Evolutionary conservation across 371 early-diverging fungal species (phyloP), one percentile per base, ranked within the genome.

Genomic region (Rhizopus stolonifer): DNA sequence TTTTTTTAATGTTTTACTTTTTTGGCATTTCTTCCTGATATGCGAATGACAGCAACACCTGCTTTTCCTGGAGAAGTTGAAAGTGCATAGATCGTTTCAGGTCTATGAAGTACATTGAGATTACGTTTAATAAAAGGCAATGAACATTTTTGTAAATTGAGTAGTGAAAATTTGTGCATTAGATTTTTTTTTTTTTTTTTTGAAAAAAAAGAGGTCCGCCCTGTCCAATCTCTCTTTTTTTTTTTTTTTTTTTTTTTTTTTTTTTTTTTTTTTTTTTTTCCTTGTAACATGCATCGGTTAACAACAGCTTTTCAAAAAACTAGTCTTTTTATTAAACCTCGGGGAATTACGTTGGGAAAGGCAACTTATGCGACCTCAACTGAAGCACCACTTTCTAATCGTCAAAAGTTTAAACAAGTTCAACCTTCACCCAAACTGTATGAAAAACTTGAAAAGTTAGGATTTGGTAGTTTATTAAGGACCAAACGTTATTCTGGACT

Each of bases 31-130:
- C 77, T 67, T 0, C 92, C 92, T 0, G 91, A 90, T 14, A 90
- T 60, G 19, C 92, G 84, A 31, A 91, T 71, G n/a, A 91, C 79
- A 6, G 90, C 92, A 8, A 91, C 81, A 13, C 89, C 91, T 1
- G 91, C 87, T 59, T 88, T 89, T 13, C 90, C 89, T 2, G 86
- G 86, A 4, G 81, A 83, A 8, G 89, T 79, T 9, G 90, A 88
- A 1, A 90, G 66, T 1, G 92, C 92, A 72, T 74, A 90, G 46
- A 91, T 89, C 3, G 91, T 91, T 19, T 58, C 50, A 2, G 64
- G 52, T 26, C 64, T 13, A 17, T 13, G 13, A 19, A 42, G 17
- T 1, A 15, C 15, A 42, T 8, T 42, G 10, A 42, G 6, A 19
- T 21, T 21, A 19, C 42, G 36, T 36, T n/a, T n/a, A 15, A 14